These are phyloP conservation scores for Lenwebbia sp. DNA, from an alignment of 345 rosid genomes.

Conservation along the genomic window DNA sequence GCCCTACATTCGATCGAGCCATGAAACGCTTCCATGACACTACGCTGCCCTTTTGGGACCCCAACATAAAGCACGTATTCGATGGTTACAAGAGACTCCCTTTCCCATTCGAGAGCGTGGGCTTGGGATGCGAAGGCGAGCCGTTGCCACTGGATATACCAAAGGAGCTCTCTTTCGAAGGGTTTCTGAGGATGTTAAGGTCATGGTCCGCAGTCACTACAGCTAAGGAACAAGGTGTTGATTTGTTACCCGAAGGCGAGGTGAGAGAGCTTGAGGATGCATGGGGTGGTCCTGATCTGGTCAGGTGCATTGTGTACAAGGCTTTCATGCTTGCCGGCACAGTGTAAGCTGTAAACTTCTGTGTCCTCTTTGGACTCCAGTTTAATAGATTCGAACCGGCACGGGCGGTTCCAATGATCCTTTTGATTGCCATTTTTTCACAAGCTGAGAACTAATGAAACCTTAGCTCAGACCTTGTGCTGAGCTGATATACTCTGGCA, in stretches of 20 bases:
- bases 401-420: not conserved
- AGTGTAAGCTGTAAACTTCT: not conserved
- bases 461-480: not conserved
- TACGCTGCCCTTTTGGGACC: conserved; percentile 31
- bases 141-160: conserved; percentile 38
- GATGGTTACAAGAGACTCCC: conserved; percentile 37
- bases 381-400: not conserved
- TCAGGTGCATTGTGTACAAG: conserved; percentile 29
- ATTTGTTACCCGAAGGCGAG: conserved; percentile 31
- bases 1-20: conserved; percentile 31
- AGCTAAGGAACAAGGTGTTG: conserved; percentile 47
- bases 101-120: conserved; percentile 49
- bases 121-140: conserved; percentile 44
- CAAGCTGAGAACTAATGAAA: not conserved
- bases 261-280: conserved; percentile 43
- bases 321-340: conserved; percentile 56
- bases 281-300: conserved; percentile 47
- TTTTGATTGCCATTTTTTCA: not conserved
- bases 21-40: conserved; percentile 25
- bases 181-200: conserved; percentile 20
- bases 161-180: conserved; percentile 33
- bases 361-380: not conserved
- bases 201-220: conserved; percentile 40
- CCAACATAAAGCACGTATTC: conserved; percentile 8
- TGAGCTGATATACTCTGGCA: not conserved